Evolutionary conservation across 2,329 filamentous ascomycete species (phyloP), one percentile per base, ranked within the genome.

Genomic region (Rachicladosporium sp.): DNA sequence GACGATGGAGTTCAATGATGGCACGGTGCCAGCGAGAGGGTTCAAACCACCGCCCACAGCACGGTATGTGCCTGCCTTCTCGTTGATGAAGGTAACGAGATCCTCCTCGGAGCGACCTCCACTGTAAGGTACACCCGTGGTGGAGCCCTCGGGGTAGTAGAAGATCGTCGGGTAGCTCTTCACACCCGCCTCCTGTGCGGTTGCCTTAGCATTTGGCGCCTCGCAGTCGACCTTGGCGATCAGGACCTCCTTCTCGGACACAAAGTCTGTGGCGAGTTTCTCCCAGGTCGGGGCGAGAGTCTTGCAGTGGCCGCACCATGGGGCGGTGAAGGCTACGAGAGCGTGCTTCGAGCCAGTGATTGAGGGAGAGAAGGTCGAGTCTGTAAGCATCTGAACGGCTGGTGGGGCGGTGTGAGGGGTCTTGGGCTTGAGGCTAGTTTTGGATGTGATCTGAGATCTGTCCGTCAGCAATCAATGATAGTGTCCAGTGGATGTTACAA

Each of bases 301-400:
- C 73, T 98, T 98, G 83, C 91, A 98, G 76, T 98, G 89, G 63
- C 89, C 89, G 66, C 91, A 98, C 91, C 89, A 96, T 38, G 91
- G 88, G 38, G 91, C 89, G 52, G 93, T 98, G 65, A 98, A 98
- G 33, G 93, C 88, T 59, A 98, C 88, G 40, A 98, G 65, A 12
- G 93, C 85, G 63, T 93, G 73, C 74, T 93, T 87, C 47, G 93
- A 84, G 37, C 78, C 71, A 47, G 89, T 89, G 67, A 95, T 70
- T 43, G 74, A 69, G 59, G 79, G 68, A 63, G 78, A 76, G 66
- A 96, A 96, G 43, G 76, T 77, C 51, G 71, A 63, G 56, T 96
- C 87, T 37, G 74, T 87, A 61, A 98, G 71, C 67, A 84, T 80
- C 54, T 78, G 73, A 7, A 98, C 82, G 43, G 76, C 67, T 63